Evolutionary conservation across 2,329 filamentous ascomycete genomes (phyloP), one percentile per base, ranked within the genome.

Genomic region (Sclerotinia subarctica): DNA sequence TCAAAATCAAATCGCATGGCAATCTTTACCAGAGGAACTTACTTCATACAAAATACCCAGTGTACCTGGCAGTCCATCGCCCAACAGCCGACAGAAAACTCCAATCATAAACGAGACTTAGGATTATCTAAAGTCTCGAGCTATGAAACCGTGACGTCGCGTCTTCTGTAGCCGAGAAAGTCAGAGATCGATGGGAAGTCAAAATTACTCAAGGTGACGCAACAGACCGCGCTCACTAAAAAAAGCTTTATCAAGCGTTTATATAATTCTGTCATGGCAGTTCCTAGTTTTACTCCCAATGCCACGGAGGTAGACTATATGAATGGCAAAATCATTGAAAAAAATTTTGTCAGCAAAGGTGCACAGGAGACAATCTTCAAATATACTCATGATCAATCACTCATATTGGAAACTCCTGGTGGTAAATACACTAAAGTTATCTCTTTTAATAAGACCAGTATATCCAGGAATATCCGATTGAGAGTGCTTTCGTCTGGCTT

Each of bases 21-120:
- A 21, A 56, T 6, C 5, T 6, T 56, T 15, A 5, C 24, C 10
- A 11, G 5, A 13, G 35, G 2, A 10, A 32, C 26, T 17, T 10
- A 32, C 26, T 19, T 21, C 52, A 54, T 5, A 54, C 24, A 47
- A 26, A 21, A 72, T 72, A 68, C 42, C 56, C 54, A 78, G 80
- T 51, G 70, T 79, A 35, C 44, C 75, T 84, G 46, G 79, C 78
- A 35, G 78, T 86, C 32, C 83, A 85, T 63, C 83, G 84, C 83
- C 83, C 29, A 86, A 84, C 0, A 83, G 84, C 69, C 79, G 82
- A 47, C 84, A 86, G 74, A 84, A 84, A 24, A 77, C 81, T 15
- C 82, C 82, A 11, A 78, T 85, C 11, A 77, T 85, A 66, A 74
- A 80, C 59, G 74, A 78, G 35, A n/a, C n/a, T n/a, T n/a, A n/a